Base-by-base conservation (phyloP, 139 green algal species). In the Edaphochlamys debaryana region DNA sequence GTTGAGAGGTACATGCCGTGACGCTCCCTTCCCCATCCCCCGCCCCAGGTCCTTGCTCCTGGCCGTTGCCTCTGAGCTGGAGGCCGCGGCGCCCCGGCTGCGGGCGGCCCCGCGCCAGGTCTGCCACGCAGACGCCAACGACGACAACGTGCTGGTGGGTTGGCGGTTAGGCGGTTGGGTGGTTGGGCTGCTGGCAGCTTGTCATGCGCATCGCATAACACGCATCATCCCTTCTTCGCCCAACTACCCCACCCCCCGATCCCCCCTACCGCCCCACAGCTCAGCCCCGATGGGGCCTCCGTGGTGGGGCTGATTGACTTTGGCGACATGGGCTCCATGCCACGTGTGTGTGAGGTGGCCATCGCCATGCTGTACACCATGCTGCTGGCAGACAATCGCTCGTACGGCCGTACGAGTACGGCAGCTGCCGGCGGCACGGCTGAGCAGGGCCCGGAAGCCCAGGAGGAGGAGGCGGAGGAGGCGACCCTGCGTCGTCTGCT, bases 51-150 rank as follows among this genome's bases (percentile, higher is more conserved):
- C 45, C 2, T 23, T 56, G 41, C 82, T 82, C 54, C 72, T 82
- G 0, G 9, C 7, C 0, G 76, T 82, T 22, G 76, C 76, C 23
- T 41, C 41, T 0, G 42, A 82, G 62, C 63, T 82, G 41, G 23
- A 34, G 9, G n/a, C 63, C 7, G 62, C n/a, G 3, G 76, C 38
- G 3, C 62, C 63, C 32, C 42, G 3, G 9, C 63, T 82, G 32
- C 13, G 11, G 45, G 63, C 42, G n/a, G 32, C 36, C 40, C 75
- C 73, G 30, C 23, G 6, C 20, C 76, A 82, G 62, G 62, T 73
- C 1, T 82, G 76, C 76, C 76, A 82, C 23, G 62, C 62, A 34
- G 76, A 82, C 62, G 76, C 76, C 41, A 82, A 82, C 41, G 76
- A 73, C 63, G 63, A 82, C 45, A 82, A 82, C 41, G 42, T 52